A percentile compares a stretch with the other conserved stretches of the same genome.
phyloP scores from a whole-genome alignment of 306 rosid genomes.

The Cotoneaster glaucophyllus region DNA sequence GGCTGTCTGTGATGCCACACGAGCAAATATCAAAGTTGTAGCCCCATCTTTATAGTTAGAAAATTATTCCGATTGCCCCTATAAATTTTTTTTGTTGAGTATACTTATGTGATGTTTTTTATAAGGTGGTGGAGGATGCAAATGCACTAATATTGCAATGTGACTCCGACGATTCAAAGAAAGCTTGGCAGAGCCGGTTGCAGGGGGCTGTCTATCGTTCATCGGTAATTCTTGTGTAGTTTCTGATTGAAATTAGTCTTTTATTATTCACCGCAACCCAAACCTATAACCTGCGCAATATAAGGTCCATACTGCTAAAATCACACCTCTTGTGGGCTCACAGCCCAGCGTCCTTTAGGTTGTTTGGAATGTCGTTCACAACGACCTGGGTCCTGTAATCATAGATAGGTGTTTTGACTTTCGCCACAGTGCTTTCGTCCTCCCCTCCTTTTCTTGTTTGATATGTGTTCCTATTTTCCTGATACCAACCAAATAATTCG shows the following conservation, averaged over 20 bases:
- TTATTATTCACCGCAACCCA: background rate
- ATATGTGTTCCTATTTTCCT: background rate
- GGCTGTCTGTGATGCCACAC: conserved; percentile 57
- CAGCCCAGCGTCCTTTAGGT: background rate
- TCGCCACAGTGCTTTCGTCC: background rate
- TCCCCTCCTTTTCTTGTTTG: background rate
- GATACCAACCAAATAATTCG: background rate
- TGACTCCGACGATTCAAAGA: conserved; percentile 70
- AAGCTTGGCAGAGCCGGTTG: conserved; percentile 74
- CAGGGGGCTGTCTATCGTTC: conserved; percentile 89
- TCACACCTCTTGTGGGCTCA: background rate
- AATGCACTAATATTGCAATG: conserved; percentile 72
- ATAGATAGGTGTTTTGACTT: background rate
- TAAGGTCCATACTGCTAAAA: background rate
- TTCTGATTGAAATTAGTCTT: background rate
- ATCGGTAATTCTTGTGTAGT: conserved; percentile 41
- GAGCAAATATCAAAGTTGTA: conserved; percentile 56
- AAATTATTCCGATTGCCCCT: background rate
- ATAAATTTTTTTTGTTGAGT: background rate
- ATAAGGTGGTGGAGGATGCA: conserved; percentile 81
- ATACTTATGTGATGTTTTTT: conserved; percentile 9
- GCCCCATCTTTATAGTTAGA: conserved; percentile 12
- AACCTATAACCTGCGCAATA: background rate
- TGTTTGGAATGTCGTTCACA: background rate
- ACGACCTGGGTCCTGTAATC: background rate